phyloP scores from a whole-genome alignment of 768 basidiomycete species.

The Phylloporus sp. region DNA sequence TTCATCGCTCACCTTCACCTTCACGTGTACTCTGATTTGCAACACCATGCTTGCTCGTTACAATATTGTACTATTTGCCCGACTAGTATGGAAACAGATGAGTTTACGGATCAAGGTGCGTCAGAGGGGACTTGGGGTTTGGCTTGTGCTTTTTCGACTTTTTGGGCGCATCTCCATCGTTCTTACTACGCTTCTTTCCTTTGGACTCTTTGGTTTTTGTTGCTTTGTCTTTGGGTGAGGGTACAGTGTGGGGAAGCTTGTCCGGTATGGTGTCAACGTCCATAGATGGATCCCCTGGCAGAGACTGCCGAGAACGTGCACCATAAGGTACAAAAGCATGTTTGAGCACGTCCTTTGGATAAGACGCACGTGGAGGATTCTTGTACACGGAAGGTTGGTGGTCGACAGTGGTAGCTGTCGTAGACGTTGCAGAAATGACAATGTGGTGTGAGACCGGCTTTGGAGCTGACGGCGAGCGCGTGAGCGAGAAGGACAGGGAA shows the following conservation, averaged over 20 bases:
- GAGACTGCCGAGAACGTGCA: slow-evolving; percentile 30
- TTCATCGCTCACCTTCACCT: slow-evolving; percentile 23
- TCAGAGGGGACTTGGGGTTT: slow-evolving; percentile 7
- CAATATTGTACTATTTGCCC: slow-evolving; percentile 16
- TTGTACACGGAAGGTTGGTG: slow-evolving; percentile 29
- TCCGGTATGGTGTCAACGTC: slow-evolving; percentile 26
- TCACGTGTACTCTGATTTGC: slow-evolving; percentile 24
- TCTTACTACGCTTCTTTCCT: slow-evolving; percentile 43
- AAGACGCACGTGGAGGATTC: slow-evolving; percentile 53
- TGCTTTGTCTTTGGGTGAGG: not conserved
- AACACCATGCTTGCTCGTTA: slow-evolving; percentile 22
- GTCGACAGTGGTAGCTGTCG: slow-evolving; percentile 21
- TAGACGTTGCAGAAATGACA: slow-evolving; percentile 51
- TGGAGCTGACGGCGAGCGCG: slow-evolving; percentile 41
- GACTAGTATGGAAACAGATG: slow-evolving; percentile 6
- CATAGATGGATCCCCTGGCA: slow-evolving; percentile 11
- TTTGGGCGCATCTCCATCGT: slow-evolving; percentile 42
- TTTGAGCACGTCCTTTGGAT: slow-evolving; percentile 58
- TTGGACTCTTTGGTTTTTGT: slow-evolving; percentile 24
- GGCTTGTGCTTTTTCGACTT: slow-evolving; percentile 47
- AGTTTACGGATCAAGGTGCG: not conserved
- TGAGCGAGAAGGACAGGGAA: slow-evolving; percentile 43
- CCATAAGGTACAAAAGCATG: slow-evolving; percentile 65
- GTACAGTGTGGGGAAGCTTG: slow-evolving; percentile 7
- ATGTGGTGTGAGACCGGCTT: slow-evolving; percentile 56